These are phyloP conservation scores for Coffea humblotiana DNA, from an alignment of 305 asterid genomes.

Conservation along the genomic window DNA sequence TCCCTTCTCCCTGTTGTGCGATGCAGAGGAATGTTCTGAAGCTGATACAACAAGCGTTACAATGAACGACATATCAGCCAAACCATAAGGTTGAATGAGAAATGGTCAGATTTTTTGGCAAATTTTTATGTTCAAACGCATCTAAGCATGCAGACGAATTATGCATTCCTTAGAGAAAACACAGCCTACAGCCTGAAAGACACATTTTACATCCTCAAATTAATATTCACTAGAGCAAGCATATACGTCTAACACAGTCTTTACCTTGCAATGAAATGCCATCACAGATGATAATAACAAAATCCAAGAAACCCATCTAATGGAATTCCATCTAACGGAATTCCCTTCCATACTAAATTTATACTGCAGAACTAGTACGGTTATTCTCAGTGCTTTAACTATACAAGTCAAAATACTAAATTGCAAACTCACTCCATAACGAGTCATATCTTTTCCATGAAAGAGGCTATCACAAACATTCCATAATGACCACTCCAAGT, in stretches of 20 bases:
- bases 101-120: not conserved
- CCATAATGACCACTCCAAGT: not conserved
- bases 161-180: not conserved
- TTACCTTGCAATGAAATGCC: not conserved
- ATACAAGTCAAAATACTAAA: not conserved
- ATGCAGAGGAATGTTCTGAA: slow-evolving; percentile 33
- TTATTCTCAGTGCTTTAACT: not conserved
- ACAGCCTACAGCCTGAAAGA: not conserved
- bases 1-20: slow-evolving; percentile 28
- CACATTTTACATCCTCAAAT: not conserved
- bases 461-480: not conserved
- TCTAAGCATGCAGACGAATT: not conserved
- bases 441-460: not conserved
- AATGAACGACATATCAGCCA: slow-evolving; percentile 21
- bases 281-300: not conserved
- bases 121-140: not conserved
- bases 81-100: not conserved
- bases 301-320: not conserved
- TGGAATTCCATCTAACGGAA: not conserved
- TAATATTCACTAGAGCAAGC: not conserved
- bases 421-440: not conserved
- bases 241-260: not conserved
- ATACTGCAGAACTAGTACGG: not conserved
- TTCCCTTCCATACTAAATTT: not conserved
- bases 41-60: slow-evolving; percentile 30